These are phyloP conservation scores for Anisogramma anomala DNA, from an alignment of 2,329 filamentous ascomycete genomes.

Conservation along the genomic window DNA sequence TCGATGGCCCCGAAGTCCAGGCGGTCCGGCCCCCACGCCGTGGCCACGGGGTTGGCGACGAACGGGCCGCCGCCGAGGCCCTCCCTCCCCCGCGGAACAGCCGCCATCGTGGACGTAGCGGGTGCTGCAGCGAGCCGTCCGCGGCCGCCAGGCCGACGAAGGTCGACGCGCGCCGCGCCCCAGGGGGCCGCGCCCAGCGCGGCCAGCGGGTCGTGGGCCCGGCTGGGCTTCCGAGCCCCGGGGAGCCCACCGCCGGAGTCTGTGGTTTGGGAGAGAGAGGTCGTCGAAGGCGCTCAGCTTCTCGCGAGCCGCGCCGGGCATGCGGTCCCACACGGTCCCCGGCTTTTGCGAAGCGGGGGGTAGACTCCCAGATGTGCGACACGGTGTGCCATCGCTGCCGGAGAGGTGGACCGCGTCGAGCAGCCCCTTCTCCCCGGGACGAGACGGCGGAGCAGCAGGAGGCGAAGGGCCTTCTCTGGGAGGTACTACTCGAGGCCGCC, in stretches of 20 bases:
- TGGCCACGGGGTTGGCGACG: neutral
- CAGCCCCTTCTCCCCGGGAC: neutral
- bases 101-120: neutral
- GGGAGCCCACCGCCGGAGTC: neutral
- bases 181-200: neutral
- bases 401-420: neutral
- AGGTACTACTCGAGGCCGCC: neutral
- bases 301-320: too few species aligned
- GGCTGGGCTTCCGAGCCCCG: neutral
- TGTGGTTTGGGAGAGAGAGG: too few species aligned
- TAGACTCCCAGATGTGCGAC: neutral
- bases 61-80: conserved; percentile 1
- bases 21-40: neutral
- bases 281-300: too few species aligned
- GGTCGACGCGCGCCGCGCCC: neutral
- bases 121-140: neutral
- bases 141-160: neutral
- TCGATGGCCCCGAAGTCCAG: neutral
- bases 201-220: too few species aligned
- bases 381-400: neutral
- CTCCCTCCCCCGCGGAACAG: neutral
- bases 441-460: neutral
- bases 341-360: too few species aligned
- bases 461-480: neutral
- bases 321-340: too few species aligned